Percentiles rank a stretch among this genome's conserved stretches.
Conservation (phyloP, 768 basidiomycete species). For the Russula sp. region DNA sequence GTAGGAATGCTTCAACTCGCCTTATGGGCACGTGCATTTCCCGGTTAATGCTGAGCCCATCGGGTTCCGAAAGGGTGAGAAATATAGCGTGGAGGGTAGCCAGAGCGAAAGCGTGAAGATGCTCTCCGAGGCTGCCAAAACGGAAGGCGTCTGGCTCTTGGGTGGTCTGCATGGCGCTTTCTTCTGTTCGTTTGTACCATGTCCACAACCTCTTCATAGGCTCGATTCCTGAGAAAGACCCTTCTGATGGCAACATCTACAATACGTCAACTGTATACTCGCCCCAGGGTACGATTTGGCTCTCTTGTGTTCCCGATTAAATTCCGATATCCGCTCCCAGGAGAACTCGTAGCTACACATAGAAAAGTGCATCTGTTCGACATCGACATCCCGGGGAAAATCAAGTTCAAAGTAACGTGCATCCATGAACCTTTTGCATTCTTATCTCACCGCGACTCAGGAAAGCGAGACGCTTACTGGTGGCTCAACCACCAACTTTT, state of each 20-base stretch:
- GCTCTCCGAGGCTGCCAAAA: constrained; percentile 76
- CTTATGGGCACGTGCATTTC: constrained; percentile 76
- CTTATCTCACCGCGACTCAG: constrained; percentile 35
- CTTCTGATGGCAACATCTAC: constrained; percentile 60
- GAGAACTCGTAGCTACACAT: constrained; percentile 80
- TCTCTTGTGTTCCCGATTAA: neutral
- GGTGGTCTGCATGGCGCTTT: constrained; percentile 52
- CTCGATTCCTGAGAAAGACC: constrained; percentile 85
- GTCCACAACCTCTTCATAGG: constrained; percentile 43
- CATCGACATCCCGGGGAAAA: constrained; percentile 92
- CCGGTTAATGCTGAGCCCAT: constrained; percentile 80
- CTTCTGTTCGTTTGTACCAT: neutral
- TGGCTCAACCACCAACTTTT: constrained; percentile 65
- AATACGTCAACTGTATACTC: constrained; percentile 93
- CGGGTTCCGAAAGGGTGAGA: constrained; percentile 49
- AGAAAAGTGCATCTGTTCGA: constrained; percentile 97
- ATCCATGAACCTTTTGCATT: neutral
- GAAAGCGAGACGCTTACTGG: constrained; percentile 85
- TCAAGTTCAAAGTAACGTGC: constrained; percentile 68
- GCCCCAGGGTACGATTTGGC: constrained; percentile 49
- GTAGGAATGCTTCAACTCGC: constrained; percentile 83
- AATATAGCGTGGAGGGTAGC: constrained; percentile 50
- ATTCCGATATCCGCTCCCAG: constrained; percentile 35
- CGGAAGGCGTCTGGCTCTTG: constrained; percentile 80
- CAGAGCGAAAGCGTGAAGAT: constrained; percentile 74